Base-by-base conservation (phyloP, 306 rosid genomes). In the Hylodesmum podocarpum region DNA sequence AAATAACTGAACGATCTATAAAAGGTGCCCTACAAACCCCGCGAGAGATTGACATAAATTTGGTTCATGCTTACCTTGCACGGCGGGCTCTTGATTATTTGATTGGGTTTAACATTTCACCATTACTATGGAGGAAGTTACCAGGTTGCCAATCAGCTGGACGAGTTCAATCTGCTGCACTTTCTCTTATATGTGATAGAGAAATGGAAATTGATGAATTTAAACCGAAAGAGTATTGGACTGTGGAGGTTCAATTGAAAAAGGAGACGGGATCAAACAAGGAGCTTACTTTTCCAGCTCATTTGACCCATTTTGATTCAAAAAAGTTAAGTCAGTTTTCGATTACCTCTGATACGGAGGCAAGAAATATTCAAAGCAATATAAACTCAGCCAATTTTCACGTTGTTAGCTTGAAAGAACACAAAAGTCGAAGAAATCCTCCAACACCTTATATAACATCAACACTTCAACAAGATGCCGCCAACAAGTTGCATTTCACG, bases 91-190 rank as follows among this genome's bases (percentile, higher is more conserved):
- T 95, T 76, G 99, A 95, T 89, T 95, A 95, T 83, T 84, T 95
- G 92, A 95, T 95, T 79, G 99, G 99, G 57, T 95, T 95, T 86
- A 95, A 89, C 65, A 83, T 95, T 84, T 95, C 99, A 28, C 99
- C 99, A 29, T 84, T 95, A 75, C 81, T 92, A 80, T 95, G 99
- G 99, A 91, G 94, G 86, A 95, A 95, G 85, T 87, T 95, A 73
- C 99, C 99, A 4, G 93, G 99, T 70, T 92, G 99, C 80, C 97
- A 88, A 76, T 95, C 99, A 68, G 99, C 98, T 5, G 99, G 99
- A 70, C 89, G 98, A 62, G 99, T 95, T 81, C 99, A 95, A 70
- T 95, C 99, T 72, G 97, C 97, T 51, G 99, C 99, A n/a, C 91
- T 95, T 34, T 82, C 98, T 81, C 97, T 95, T 72, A 80, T 92